Evolutionary conservation across 495 filamentous ascomycete species (phyloP).

Genomic region (Aspergillus cavernicola): DNA sequence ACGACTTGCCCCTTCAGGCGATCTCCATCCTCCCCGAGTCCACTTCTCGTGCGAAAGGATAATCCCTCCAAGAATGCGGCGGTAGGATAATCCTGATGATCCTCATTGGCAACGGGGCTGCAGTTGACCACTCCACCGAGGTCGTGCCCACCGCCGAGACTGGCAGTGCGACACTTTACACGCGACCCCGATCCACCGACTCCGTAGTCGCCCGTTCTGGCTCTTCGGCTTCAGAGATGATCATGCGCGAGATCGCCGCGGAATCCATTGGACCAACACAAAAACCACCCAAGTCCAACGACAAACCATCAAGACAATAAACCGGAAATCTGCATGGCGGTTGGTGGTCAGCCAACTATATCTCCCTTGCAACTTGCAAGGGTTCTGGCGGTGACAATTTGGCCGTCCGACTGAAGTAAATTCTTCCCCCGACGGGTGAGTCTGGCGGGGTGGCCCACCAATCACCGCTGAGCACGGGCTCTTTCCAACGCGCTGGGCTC

Average conservation of each 20-base stretch:
- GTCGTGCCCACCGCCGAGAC: neutral
- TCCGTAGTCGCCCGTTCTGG: neutral
- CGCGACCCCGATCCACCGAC: conserved; percentile 8
- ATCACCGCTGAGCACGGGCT: conserved; percentile 15
- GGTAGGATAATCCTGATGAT: conserved; percentile 8
- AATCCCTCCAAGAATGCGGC: neutral
- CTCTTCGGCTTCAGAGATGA: neutral
- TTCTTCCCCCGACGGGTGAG: neutral
- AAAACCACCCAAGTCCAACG: neutral
- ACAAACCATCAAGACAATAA: neutral
- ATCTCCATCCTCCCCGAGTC: conserved; percentile 12
- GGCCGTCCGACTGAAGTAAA: conserved; percentile 2
- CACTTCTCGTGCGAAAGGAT: conserved; percentile 14
- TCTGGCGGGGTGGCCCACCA: conserved; percentile 13
- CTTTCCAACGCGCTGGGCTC: conserved; percentile 13
- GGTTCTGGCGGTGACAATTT: conserved; percentile 5
- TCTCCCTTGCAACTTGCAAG: conserved; percentile 4
- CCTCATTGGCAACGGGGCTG: conserved; percentile 9
- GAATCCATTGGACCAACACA: neutral
- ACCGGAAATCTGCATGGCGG: neutral
- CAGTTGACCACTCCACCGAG: neutral
- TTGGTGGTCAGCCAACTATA: conserved; percentile 6
- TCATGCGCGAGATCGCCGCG: conserved; percentile 6
- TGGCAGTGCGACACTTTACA: conserved; percentile 1
- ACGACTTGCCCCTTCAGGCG: conserved; percentile 20